Evolutionary conservation across 495 filamentous ascomycete genomes (phyloP).

Genomic region (Neurospora pannonica): DNA sequence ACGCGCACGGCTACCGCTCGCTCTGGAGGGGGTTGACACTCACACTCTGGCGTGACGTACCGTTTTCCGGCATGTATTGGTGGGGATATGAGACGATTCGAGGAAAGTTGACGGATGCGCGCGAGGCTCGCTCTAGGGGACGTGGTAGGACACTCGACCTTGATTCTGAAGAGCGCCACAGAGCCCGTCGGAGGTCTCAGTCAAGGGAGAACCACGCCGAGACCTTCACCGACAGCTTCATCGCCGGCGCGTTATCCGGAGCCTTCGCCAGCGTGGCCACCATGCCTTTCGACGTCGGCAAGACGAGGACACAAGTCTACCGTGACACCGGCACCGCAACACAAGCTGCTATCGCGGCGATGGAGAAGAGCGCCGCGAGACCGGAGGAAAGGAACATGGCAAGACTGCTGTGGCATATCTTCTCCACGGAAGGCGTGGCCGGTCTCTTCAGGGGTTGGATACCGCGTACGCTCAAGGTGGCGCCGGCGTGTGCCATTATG

Average conservation of each 20-base stretch:
- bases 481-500: constrained; percentile 98
- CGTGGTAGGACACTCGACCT: constrained; percentile 22
- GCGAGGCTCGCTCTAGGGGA: constrained; percentile 38
- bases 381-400: constrained; percentile 69
- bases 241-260: constrained; percentile 74
- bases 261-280: constrained; percentile 82
- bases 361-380: constrained; percentile 21
- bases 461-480: constrained; percentile 85
- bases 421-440: constrained; percentile 65
- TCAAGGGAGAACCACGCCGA: constrained; percentile 50
- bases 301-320: constrained; percentile 84
- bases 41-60: constrained; percentile 93
- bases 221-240: constrained; percentile 80
- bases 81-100: constrained; percentile 87
- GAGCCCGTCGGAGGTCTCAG: constrained; percentile 37
- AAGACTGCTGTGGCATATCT: constrained; percentile 78
- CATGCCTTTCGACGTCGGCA: constrained; percentile 94
- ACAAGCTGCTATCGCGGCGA: constrained; percentile 12
- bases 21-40: constrained; percentile 90
- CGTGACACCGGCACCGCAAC: constrained; percentile 31
- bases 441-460: constrained; percentile 88
- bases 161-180: constrained; percentile 13
- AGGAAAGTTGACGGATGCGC: constrained; percentile 50
- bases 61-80: constrained; percentile 96
- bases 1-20: constrained; percentile 60